Evolutionary conservation across 306 rosid genomes (phyloP), one percentile per base, ranked within the genome.

Genomic region (Prunus salicina): DNA sequence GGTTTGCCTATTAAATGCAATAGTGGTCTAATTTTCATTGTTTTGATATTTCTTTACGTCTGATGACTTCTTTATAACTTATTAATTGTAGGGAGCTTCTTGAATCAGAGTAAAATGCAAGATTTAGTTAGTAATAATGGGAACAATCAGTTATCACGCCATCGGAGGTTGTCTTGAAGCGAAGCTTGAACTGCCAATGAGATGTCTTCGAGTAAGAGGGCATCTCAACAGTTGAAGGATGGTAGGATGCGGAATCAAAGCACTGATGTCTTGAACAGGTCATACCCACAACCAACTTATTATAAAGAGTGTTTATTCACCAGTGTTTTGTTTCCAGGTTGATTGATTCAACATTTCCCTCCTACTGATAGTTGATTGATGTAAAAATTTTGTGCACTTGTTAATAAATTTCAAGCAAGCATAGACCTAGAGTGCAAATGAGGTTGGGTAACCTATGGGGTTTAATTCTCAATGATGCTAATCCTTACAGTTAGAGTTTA

Each of bases 161-260:
- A 75, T 38, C 22, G 58, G 69, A 80, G 77, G 25, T 78, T 75
- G 78, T 75, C 64, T 50, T 66, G 32, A 64, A 58, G 80, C 67
- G 76, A 79, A 76, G 24, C 72, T 75, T 50, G 71, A 71, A 72
- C 77, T 75, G 69, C 76, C 77, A 32, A 50, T 58, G 70, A 79
- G 75, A 84, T 83, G 90, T 87, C 90, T 80, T 76, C 84, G 53
- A 64, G 67, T 41, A 81, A 67, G 76, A 79, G 81, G 51, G 16
- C 83, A 20, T 61, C 74, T 56, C 84, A 66, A 19, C 76, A 58
- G 79, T 66, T 64, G 41, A 76, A 71, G 76, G 83, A 72, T 69
- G 43, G 69, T 12, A 55, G 79, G 6, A 52, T 60, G 66, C 88
- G 73, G 63, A 63, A 75, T 74, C 67, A 71, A 61, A 70, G 47